These are phyloP conservation scores for Suillus cothurnatus DNA, from an alignment of 768 basidiomycete genomes.

Conservation along the genomic window DNA sequence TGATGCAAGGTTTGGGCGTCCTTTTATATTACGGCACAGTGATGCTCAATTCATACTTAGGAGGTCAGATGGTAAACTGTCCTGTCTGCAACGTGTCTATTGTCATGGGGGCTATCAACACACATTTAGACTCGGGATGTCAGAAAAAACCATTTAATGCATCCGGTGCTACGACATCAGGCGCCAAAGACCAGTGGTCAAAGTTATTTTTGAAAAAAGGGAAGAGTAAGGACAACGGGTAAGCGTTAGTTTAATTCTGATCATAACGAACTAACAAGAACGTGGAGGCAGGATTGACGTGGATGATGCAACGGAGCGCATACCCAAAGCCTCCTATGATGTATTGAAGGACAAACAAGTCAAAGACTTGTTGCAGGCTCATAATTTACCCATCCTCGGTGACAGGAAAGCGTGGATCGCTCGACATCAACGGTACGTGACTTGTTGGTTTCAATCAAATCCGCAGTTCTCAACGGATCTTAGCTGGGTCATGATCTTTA, in stretches of 20 bases:
- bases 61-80: slow-evolving; percentile 47
- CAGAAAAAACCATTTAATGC: slow-evolving; percentile 15
- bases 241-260: slow-evolving; percentile 4
- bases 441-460: not conserved
- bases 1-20: slow-evolving; percentile 21
- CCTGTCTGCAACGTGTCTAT: slow-evolving; percentile 60
- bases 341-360: slow-evolving; percentile 64
- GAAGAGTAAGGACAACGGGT: slow-evolving; percentile 41
- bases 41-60: slow-evolving; percentile 25
- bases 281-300: slow-evolving; percentile 19
- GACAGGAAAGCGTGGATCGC: slow-evolving; percentile 52
- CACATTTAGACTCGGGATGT: slow-evolving; percentile 57
- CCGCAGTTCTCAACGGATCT: slow-evolving; percentile 1
- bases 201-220: slow-evolving; percentile 46
- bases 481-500: slow-evolving; percentile 72
- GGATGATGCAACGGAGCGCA: slow-evolving; percentile 42
- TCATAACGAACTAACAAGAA: not conserved
- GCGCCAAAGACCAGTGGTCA: slow-evolving; percentile 42
- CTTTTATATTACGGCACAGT: not conserved
- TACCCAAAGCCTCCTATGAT: slow-evolving; percentile 68
- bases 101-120: slow-evolving; percentile 52
- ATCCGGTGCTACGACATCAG: slow-evolving; percentile 28
- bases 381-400: slow-evolving; percentile 53
- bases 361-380: slow-evolving; percentile 54
- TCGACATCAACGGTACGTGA: slow-evolving; percentile 59